phyloP scores from a whole-genome alignment of 139 green algal genomes.

The Picochlorum sp. region DNA sequence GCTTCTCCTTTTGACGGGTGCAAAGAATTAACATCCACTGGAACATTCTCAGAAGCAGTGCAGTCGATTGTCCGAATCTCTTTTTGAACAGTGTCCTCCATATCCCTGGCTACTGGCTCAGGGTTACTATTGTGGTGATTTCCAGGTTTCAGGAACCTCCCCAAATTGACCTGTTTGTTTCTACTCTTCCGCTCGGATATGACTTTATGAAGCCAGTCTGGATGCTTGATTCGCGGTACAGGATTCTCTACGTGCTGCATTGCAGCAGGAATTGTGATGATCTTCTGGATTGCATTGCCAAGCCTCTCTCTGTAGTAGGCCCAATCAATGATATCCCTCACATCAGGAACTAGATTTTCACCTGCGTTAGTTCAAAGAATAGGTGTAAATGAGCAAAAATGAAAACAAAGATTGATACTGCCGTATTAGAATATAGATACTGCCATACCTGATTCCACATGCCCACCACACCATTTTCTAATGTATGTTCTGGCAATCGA shows the following conservation, averaged over 20 bases:
- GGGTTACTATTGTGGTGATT: too few species aligned
- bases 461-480: constrained; percentile 76
- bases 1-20: neutral
- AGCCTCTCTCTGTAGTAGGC: constrained; percentile 93
- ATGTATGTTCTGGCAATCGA: constrained; percentile 78
- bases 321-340: constrained; percentile 92
- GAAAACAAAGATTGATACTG: neutral
- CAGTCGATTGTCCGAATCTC: neutral
- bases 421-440: constrained; percentile 2
- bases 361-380: neutral
- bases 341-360: constrained; percentile 47
- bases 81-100: constrained; percentile 24
- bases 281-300: constrained; percentile 91
- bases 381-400: neutral
- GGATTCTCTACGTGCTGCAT: constrained; percentile 85
- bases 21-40: constrained; percentile 4
- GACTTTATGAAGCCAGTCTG: constrained; percentile 90
- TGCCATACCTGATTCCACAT: constrained; percentile 12
- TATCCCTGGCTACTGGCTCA: constrained; percentile 7
- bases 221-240: constrained; percentile 75
- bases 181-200: constrained; percentile 60
- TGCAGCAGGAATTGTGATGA: constrained; percentile 97
- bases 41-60: constrained; percentile 6
- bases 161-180: constrained; percentile 62
- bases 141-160: constrained; percentile 34